A percentile compares a stretch with the other conserved stretches of the same genome.
Conservation (phyloP, 805 yeast species). For the Priceomyces melissophilus region DNA sequence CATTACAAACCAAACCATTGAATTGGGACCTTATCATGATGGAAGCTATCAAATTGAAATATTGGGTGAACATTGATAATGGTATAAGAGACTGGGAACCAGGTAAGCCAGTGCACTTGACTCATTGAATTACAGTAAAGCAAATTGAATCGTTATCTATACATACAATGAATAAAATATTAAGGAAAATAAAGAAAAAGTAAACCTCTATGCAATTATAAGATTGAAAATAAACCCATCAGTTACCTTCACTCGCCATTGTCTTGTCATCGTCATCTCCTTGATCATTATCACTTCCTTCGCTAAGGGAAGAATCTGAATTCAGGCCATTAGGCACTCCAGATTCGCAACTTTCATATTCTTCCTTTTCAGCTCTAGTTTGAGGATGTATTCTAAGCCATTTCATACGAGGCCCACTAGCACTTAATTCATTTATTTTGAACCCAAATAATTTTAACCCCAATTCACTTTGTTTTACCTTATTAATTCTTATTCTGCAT, state of each 20-base stretch:
- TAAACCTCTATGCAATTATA: not conserved
- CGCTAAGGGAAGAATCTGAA: slow-evolving; percentile 19
- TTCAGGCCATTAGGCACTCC: slow-evolving; percentile 38
- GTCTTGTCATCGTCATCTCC: slow-evolving; percentile 37
- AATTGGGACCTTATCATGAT: slow-evolving; percentile 59
- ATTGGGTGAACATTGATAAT: slow-evolving; percentile 75
- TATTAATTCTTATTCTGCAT: slow-evolving; percentile 51
- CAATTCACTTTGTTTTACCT: slow-evolving; percentile 50
- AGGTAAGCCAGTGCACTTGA: slow-evolving; percentile 60
- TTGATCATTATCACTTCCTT: slow-evolving; percentile 23
- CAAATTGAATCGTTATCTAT: not conserved
- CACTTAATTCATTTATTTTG: slow-evolving; percentile 66
- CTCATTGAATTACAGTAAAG: slow-evolving; percentile 42
- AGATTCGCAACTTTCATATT: slow-evolving; percentile 63
- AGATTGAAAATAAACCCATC: not conserved
- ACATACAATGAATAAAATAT: not conserved
- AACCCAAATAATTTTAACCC: slow-evolving; percentile 87
- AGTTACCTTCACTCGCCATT: slow-evolving; percentile 38
- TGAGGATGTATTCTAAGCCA: slow-evolving; percentile 86
- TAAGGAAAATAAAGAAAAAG: not conserved
- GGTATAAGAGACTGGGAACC: slow-evolving; percentile 79
- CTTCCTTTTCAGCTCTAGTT: slow-evolving; percentile 56
- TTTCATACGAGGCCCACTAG: slow-evolving; percentile 89
- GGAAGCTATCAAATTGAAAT: slow-evolving; percentile 70
- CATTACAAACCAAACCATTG: slow-evolving; percentile 37